A percentile compares a stretch with the other conserved stretches of the same genome.
Conservation (phyloP, 441 rosid species). For the Populus hybrid region DNA sequence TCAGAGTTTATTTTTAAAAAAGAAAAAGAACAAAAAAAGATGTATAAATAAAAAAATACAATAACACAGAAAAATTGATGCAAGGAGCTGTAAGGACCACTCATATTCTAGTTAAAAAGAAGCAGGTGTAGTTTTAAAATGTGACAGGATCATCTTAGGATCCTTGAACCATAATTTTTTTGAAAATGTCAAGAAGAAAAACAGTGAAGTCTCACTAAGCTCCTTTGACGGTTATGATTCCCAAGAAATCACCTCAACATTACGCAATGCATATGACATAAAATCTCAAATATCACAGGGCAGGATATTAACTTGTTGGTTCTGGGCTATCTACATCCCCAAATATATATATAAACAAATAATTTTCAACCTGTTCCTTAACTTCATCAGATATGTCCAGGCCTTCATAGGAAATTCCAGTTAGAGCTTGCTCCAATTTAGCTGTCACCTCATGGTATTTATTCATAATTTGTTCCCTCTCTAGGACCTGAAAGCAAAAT, state of each 20-base stretch:
- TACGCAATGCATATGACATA: background rate
- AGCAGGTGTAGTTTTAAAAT: background rate
- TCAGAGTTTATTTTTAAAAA: background rate
- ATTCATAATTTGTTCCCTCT: slow-evolving; percentile 67
- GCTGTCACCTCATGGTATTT: slow-evolving; percentile 64
- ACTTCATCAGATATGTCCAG: slow-evolving; percentile 95
- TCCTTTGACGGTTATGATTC: background rate
- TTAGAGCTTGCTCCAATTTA: slow-evolving; percentile 67
- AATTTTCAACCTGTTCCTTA: slow-evolving; percentile 73
- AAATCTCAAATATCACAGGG: background rate
- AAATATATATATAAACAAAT: background rate
- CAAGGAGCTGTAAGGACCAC: slow-evolving; percentile 5
- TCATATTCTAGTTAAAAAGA: slow-evolving; percentile 9
- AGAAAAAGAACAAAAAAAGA: background rate
- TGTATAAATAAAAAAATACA: slow-evolving; percentile 12
- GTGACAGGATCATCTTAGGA: background rate
- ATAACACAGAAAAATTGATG: background rate
- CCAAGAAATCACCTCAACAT: background rate
- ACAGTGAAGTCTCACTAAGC: background rate
- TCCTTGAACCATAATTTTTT: background rate
- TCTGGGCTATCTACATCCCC: background rate
- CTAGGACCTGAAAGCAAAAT: slow-evolving; percentile 58
- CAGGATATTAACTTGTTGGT: background rate
- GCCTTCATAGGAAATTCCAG: slow-evolving; percentile 56
- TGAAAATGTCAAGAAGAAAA: background rate